Conservation (phyloP, 2,329 filamentous ascomycete genomes). For the Trichoderma breve region DNA sequence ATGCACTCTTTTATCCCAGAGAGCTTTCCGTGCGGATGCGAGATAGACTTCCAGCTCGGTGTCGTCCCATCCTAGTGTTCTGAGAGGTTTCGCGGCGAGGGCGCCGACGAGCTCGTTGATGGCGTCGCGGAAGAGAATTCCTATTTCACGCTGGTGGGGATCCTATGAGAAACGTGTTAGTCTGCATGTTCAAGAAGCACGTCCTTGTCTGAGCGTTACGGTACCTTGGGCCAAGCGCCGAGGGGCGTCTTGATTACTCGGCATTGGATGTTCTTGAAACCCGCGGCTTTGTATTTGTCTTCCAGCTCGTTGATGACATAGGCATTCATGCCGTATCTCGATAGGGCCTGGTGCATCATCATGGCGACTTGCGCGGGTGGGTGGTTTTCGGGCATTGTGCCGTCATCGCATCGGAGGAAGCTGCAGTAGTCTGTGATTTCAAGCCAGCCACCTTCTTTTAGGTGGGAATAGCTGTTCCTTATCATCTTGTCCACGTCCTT, state of each 20-base stretch:
- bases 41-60: conserved; percentile 33
- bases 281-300: conserved; percentile 22
- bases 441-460: conserved; percentile 45
- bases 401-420: conserved; percentile 37
- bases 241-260: conserved; percentile 39
- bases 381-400: conserved; percentile 27
- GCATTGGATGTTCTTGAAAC: conserved; percentile 30
- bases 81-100: conserved; percentile 35
- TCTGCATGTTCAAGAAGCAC: background rate
- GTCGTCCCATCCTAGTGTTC: conserved; percentile 30
- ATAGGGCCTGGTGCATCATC: conserved; percentile 20
- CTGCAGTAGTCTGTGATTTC: conserved; percentile 42
- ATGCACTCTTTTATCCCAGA: conserved; percentile 33
- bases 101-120: conserved; percentile 38
- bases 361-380: conserved; percentile 20
- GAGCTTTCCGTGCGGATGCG: conserved; percentile 26
- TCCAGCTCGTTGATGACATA: conserved; percentile 22
- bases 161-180: conserved; percentile 20
- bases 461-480: conserved; percentile 26
- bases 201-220: background rate
- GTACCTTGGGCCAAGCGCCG: conserved; percentile 35
- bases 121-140: conserved; percentile 39
- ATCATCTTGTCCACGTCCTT: conserved; percentile 23
- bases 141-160: conserved; percentile 34
- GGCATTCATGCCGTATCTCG: conserved; percentile 24